Conservation (phyloP, 2,329 filamentous ascomycete genomes). For the Aureobasidium sp. region DNA sequence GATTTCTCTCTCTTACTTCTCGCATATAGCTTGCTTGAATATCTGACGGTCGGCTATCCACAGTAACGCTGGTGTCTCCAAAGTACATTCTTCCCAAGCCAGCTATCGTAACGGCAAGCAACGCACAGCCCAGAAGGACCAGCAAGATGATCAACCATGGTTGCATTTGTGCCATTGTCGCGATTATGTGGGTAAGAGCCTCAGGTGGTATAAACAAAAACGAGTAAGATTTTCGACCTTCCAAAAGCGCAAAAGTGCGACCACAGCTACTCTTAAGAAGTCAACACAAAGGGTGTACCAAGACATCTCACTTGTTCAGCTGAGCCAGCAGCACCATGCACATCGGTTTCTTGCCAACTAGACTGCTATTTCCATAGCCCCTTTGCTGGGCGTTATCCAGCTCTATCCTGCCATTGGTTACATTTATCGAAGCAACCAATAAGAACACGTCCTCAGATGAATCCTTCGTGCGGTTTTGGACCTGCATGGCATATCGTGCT, state of each 20-base stretch:
- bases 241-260: background rate
- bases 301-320: background rate
- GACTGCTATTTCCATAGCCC: background rate
- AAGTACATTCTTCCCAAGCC: background rate
- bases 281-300: background rate
- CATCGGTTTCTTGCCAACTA: background rate
- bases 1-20: slow-evolving; percentile 6
- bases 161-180: background rate
- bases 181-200: background rate
- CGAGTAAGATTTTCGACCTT: background rate
- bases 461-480: background rate
- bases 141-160: slow-evolving; percentile 1
- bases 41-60: background rate
- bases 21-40: slow-evolving; percentile 8
- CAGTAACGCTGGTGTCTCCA: background rate
- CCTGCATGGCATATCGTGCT: background rate
- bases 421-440: background rate
- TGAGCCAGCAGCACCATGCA: background rate
- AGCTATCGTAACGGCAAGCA: background rate
- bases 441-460: background rate
- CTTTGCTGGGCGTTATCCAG: background rate
- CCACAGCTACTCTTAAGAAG: background rate
- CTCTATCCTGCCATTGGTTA: background rate
- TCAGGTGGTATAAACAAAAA: background rate
- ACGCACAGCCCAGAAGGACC: background rate